Base-by-base conservation (phyloP, 805 yeast species). In the Groenewaldozyma tartarivorans region DNA sequence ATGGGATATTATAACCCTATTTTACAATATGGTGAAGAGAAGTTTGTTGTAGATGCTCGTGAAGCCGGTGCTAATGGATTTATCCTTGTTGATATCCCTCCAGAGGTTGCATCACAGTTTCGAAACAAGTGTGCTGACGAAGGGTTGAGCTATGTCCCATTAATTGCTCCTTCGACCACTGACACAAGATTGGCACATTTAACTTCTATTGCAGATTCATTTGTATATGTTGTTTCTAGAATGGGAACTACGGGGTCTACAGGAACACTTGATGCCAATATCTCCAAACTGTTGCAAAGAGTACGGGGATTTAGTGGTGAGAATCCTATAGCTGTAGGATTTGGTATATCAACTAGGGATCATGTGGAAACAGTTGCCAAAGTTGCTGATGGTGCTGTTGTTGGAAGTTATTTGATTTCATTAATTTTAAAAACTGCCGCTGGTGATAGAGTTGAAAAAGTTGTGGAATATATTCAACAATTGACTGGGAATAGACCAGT, bases 1-100 rank as follows among this genome's bases (percentile, higher is more conserved):
- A 92, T 92, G 99, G 99, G 99, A 45, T 92, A 92, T 72, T 92
- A 86, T 67, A 92, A 92, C 64, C 99, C 99, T 13, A 77, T 92
- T 49, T 61, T 85, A 58, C 79, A 74, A 50, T 90, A 81, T 58
- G 98, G 96, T 40, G 98, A 92, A 65, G 80, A 80, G 53, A 70
- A 77, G 60, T 70, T 92, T 67, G 76, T 87, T 47, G 66, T 69
- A 47, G 95, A 81, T 48, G 73, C 94, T n/a, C 77, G 79, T 39
- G 71, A 66, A 19, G 95, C 88, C 1, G 98, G 98, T 48, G 98
- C 87, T 37, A 87, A 85, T 57, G 99, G 97, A 19, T 92, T 80
- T 63, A 80, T 92, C 54, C 77, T 92, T 39, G 96, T 90, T 33
- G 99, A 92, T 62, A 69, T 92, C 53, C 99, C 99, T 38, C 98